Conservation (phyloP, 1,284 basidiomycete species). For the Anthracocystis setariae region DNA sequence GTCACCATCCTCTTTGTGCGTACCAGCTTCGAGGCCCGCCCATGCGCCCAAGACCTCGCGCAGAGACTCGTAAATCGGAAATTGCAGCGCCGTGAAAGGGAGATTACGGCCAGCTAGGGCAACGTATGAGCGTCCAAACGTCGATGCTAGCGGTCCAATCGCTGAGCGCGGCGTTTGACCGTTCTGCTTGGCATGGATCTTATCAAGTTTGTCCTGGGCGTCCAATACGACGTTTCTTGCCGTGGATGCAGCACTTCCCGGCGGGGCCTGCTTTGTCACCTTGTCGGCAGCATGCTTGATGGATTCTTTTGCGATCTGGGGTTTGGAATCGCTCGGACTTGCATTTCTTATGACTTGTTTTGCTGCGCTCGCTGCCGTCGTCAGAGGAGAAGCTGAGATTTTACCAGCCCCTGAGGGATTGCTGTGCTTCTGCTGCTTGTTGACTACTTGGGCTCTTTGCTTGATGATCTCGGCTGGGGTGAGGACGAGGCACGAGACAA, state of each 20-base stretch:
- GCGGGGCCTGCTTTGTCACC: conserved; percentile 31
- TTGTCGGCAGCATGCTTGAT: conserved; percentile 32
- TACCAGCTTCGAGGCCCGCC: conserved; percentile 46
- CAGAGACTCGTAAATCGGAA: conserved; percentile 60
- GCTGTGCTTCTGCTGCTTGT: conserved; percentile 27
- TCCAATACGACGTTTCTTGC: conserved; percentile 36
- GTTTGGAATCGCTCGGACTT: conserved; percentile 10
- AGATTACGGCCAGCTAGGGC: conserved; percentile 60
- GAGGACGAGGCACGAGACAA: conserved; percentile 55
- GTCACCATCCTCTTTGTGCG: conserved; percentile 39
- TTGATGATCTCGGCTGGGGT: conserved; percentile 63
- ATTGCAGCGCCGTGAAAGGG: conserved; percentile 63
- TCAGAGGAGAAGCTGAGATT: conserved; percentile 13
- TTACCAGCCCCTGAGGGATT: neutral
- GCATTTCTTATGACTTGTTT: conserved; percentile 24
- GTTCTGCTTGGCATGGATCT: conserved; percentile 9
- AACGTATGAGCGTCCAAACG: conserved; percentile 47
- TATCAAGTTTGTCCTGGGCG: conserved; percentile 18
- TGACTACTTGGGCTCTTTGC: conserved; percentile 57
- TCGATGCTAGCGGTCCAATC: conserved; percentile 25
- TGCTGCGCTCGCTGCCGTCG: conserved; percentile 22
- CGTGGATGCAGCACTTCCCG: conserved; percentile 41
- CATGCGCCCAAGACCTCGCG: conserved; percentile 31
- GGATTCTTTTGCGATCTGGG: conserved; percentile 21
- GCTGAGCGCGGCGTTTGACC: conserved; percentile 2